phyloP scores from a whole-genome alignment of 1,284 basidiomycete species.

The Golubevia pallescens region DNA sequence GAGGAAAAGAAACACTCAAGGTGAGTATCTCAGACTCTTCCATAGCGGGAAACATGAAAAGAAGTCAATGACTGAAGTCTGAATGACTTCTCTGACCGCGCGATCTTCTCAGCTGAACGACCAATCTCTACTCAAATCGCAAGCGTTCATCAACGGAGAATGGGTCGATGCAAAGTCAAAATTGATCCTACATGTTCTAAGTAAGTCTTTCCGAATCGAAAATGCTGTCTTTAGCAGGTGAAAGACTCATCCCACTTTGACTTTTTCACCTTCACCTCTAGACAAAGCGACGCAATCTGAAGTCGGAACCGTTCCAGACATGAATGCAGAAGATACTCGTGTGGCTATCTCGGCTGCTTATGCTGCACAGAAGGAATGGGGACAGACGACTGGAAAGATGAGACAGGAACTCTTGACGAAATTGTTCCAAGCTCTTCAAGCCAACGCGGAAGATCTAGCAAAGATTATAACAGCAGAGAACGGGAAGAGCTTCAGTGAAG shows the following conservation, averaged over 20 bases:
- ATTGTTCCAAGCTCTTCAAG: constrained; percentile 42
- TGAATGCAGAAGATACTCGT: constrained; percentile 38
- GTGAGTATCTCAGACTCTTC: constrained; percentile 6
- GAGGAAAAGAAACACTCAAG: constrained; percentile 48
- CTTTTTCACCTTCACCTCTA: not conserved
- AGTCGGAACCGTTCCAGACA: constrained; percentile 50
- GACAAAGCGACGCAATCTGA: constrained; percentile 58
- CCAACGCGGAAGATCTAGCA: constrained; percentile 53
- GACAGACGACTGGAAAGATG: constrained; percentile 49
- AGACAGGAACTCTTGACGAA: constrained; percentile 52
- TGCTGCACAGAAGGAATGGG: constrained; percentile 47
- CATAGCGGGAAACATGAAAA: not conserved
- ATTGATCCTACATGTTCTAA: constrained; percentile 46
- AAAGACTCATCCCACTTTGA: not conserved
- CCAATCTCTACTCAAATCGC: constrained; percentile 31
- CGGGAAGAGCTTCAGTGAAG: constrained; percentile 54
- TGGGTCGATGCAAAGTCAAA: constrained; percentile 43
- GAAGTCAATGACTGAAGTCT: not conserved
- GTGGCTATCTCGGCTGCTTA: constrained; percentile 50
- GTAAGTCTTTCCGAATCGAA: constrained; percentile 5
- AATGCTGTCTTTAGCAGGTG: too few relatives aligned
- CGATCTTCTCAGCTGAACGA: constrained; percentile 30
- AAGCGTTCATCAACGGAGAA: constrained; percentile 53
- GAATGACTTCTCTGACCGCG: not conserved
- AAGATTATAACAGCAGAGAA: constrained; percentile 61